phyloP scores from a whole-genome alignment of 2,329 filamentous ascomycete species.

The Kalmusia sp. region DNA sequence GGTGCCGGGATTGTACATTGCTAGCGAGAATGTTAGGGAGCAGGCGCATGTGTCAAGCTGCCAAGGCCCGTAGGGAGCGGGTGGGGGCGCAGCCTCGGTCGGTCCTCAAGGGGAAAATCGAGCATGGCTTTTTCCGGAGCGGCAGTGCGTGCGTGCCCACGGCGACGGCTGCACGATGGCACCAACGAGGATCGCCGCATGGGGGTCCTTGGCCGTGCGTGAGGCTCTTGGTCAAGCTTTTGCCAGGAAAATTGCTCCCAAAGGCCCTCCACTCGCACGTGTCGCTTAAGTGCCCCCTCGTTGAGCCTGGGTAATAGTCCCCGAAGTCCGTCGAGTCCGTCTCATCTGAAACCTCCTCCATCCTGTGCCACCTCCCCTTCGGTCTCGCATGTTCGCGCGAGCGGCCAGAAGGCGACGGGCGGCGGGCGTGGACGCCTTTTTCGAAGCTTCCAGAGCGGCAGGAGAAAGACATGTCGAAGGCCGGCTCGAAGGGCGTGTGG shows the following conservation, averaged over 20 bases:
- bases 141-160: slow-evolving; percentile 2
- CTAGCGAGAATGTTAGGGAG: slow-evolving; percentile 7
- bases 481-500: too few species aligned
- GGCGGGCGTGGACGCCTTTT: not conserved
- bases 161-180: not conserved
- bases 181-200: slow-evolving; percentile 7
- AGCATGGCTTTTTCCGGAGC: slow-evolving; percentile 5
- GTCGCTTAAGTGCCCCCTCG: not conserved
- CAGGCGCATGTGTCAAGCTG: not conserved
- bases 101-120: slow-evolving; percentile 4
- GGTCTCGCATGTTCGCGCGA: not conserved
- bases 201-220: slow-evolving; percentile 3
- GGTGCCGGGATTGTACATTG: slow-evolving; percentile 10
- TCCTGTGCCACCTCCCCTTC: not conserved
- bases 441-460: not conserved
- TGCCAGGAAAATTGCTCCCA: not conserved
- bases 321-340: slow-evolving; percentile 9
- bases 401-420: not conserved
- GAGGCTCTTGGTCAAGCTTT: slow-evolving; percentile 11
- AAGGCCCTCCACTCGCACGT: not conserved
- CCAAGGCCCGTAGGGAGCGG: slow-evolving; percentile 6
- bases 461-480: not conserved
- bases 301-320: not conserved
- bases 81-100: slow-evolving; percentile 4
- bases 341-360: slow-evolving; percentile 5